A percentile compares a stretch with the other conserved stretches of the same genome.
Conservation (phyloP, 2,329 filamentous ascomycete species). For the Fonsecaea monophora region DNA sequence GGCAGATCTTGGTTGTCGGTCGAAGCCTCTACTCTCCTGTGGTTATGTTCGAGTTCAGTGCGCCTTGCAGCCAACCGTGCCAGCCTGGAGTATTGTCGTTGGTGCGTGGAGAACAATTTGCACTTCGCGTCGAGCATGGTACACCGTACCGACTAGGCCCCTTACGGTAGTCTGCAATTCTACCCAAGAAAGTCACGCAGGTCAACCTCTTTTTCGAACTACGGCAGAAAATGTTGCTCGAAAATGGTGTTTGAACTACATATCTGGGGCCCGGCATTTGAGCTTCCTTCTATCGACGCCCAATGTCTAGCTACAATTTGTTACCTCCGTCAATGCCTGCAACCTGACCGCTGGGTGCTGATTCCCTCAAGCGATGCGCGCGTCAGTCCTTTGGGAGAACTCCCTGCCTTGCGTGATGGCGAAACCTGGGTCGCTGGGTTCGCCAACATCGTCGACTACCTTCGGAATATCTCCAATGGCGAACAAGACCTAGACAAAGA, state of each 20-base stretch:
- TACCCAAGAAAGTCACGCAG: neutral
- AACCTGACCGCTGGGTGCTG: slow-evolving; percentile 69
- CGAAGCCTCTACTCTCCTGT: neutral
- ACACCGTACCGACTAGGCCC: neutral
- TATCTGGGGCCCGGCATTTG: slow-evolving; percentile 88
- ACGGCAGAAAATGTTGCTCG: slow-evolving; percentile 59
- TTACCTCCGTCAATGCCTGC: slow-evolving; percentile 71
- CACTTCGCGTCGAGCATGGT: neutral
- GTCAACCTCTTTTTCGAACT: neutral
- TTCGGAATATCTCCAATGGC: slow-evolving; percentile 55
- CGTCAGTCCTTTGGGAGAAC: slow-evolving; percentile 68
- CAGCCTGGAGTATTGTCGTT: neutral
- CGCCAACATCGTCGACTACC: slow-evolving; percentile 60
- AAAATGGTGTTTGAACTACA: slow-evolving; percentile 79
- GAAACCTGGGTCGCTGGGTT: slow-evolving; percentile 61
- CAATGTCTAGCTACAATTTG: slow-evolving; percentile 86
- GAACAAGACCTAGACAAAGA: slow-evolving; percentile 57
- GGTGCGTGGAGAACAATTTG: neutral
- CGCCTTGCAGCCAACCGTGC: neutral
- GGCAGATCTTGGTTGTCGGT: too few species aligned
- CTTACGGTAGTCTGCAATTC: neutral
- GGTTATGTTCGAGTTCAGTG: neutral
- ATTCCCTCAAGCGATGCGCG: slow-evolving; percentile 76
- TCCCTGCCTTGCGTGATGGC: slow-evolving; percentile 65
- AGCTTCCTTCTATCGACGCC: slow-evolving; percentile 85